Base-by-base conservation (phyloP, 1,284 basidiomycete species). In the Ustilago cynodontis region DNA sequence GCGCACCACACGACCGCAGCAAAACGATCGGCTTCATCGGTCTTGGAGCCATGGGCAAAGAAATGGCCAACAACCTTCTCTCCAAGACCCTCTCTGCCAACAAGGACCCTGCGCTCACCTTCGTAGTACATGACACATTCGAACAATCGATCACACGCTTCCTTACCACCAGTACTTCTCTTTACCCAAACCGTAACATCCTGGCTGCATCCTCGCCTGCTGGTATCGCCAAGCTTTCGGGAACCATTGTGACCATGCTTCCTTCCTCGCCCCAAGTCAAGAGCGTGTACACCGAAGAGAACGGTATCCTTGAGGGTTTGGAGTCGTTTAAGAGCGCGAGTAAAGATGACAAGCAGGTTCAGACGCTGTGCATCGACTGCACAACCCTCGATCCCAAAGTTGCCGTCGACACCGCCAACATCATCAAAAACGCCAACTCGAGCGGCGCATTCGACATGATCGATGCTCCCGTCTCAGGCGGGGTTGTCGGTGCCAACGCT, bases 381-480 rank as follows among this genome's bases (percentile, higher is more conserved):
- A 95, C 94, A 2, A 95, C 94, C 0, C 88, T 94, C 50, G 93
- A 95, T 77, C 92, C 94, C 16, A 87, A 88, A 8, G 90, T 92
- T 6, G 91, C 93, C 0, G 90, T 91, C 37, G 86, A 89, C 29
- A 90, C 94, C 5, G 90, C 92, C 0, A 77, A 82, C 13, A 86
- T 89, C 39, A 89, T 94, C 3, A 87, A 87, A 41, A 77, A 82
- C 26, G 92, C 91, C 5, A 87, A 87, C 29, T 14, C 54, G 6
- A 55, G 65, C 22, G 66, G 64, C 0, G 59, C 51, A 9, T 81
- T 73, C n/a, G 79, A 82, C 43, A 94, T 95, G 90, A 89, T 95
- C 51, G 94, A 96, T 86, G 93, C 94, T 2, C 94, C 94, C 16
- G 94, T 96, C 0, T 94, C 93, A 37, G 94, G 94, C 65, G 94